Conservation (phyloP, 2,329 filamentous ascomycete genomes). For the Cercospora sp. region DNA sequence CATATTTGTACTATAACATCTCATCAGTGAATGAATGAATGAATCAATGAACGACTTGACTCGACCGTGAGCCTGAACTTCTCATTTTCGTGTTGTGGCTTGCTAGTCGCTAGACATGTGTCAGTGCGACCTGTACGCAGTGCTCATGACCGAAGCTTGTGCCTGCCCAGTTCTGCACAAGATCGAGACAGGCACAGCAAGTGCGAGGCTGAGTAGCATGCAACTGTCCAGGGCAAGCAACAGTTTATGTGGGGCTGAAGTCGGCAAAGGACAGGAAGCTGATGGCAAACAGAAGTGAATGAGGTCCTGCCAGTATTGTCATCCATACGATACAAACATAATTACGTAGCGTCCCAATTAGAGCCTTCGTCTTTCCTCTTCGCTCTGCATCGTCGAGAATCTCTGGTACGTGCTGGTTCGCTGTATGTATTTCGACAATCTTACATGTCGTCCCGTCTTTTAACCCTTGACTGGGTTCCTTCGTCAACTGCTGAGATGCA, state of each 20-base stretch:
- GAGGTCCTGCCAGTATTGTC: slow-evolving; percentile 7
- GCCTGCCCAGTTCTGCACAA: background rate
- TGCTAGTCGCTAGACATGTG: background rate
- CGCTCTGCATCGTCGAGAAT: slow-evolving; percentile 9
- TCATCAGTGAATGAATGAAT: background rate
- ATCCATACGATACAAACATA: slow-evolving; percentile 26
- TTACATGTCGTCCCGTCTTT: slow-evolving; percentile 7
- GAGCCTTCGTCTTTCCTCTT: slow-evolving; percentile 3
- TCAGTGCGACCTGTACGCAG: background rate
- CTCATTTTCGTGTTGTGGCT: background rate
- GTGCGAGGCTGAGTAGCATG: background rate
- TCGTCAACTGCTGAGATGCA: slow-evolving; percentile 19
- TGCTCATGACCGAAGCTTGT: background rate
- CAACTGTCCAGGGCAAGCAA: background rate
- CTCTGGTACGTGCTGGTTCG: slow-evolving; percentile 16
- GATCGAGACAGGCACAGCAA: background rate
- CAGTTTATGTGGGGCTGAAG: background rate
- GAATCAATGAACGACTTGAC: background rate
- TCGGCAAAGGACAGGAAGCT: background rate
- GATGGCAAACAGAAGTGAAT: background rate
- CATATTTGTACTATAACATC: background rate
- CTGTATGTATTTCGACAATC: slow-evolving; percentile 17
- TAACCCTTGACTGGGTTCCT: slow-evolving; percentile 8
- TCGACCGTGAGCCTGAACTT: background rate
- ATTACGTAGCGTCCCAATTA: slow-evolving; percentile 26